phyloP scores from a whole-genome alignment of 1,284 basidiomycete genomes.

The Peniophora sp. region DNA sequence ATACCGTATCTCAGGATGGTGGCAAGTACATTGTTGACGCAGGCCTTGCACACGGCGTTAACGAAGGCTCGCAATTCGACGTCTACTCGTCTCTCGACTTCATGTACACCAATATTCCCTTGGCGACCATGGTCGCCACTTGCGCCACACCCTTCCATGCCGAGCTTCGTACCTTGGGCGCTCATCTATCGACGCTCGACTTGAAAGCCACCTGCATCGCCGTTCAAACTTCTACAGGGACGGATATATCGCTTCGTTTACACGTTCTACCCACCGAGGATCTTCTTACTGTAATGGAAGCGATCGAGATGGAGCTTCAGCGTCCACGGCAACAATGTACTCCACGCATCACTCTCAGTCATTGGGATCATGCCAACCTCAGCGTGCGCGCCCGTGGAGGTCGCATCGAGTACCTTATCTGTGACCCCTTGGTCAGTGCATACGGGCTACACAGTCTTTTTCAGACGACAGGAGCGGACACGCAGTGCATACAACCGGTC shows the following conservation, averaged over 20 bases:
- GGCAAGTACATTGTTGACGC: not conserved
- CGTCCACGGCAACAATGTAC: no score
- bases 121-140: not conserved
- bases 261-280: slow-evolving; percentile 8
- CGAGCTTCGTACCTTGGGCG: not conserved
- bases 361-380: not conserved
- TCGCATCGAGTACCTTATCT: not conserved
- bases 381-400: not conserved
- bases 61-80: not conserved
- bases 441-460: not conserved
- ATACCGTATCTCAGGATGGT: not conserved
- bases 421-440: not conserved
- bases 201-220: not conserved
- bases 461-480: not conserved
- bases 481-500: not conserved
- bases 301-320: not conserved
- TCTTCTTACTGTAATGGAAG: not conserved
- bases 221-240: not conserved
- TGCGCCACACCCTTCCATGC: not conserved
- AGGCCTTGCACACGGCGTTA: not conserved
- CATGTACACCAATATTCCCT: not conserved
- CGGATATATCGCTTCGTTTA: not conserved
- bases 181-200: no score
- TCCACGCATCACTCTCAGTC: not conserved
- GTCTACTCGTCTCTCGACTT: not conserved